A percentile compares a stretch with the other conserved stretches of the same genome.
These are phyloP conservation scores for Aspergillus spinulosporus DNA, from an alignment of 2,329 filamentous ascomycete genomes.

Conservation along the genomic window DNA sequence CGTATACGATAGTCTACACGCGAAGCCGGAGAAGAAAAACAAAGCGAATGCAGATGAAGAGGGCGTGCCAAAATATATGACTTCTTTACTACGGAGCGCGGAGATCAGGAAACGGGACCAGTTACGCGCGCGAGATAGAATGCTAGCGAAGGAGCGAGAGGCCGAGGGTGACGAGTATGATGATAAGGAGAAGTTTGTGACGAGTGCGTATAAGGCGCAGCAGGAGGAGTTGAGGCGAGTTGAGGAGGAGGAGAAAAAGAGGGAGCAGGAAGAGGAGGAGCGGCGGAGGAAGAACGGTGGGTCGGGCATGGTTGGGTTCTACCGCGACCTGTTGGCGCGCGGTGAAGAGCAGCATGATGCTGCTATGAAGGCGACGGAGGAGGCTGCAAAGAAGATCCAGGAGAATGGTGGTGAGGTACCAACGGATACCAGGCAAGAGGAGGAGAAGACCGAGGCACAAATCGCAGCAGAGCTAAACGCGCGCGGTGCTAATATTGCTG, in stretches of 20 bases:
- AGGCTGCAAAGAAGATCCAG: conserved; percentile 39
- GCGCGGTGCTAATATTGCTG: conserved; percentile 52
- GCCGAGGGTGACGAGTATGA: conserved; percentile 66
- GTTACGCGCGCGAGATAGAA: conserved; percentile 60
- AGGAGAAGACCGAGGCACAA: conserved; percentile 53
- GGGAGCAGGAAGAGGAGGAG: conserved; percentile 57
- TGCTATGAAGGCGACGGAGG: conserved; percentile 56
- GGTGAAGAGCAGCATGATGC: conserved; percentile 59
- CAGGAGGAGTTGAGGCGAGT: conserved; percentile 60
- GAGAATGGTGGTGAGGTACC: conserved; percentile 30
- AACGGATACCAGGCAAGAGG: conserved; percentile 29
- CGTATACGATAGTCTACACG: conserved; percentile 51
- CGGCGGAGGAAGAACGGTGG: conserved; percentile 48
- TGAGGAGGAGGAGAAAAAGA: conserved; percentile 60
- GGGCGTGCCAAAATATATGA: conserved; percentile 59
- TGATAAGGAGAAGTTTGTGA: conserved; percentile 68
- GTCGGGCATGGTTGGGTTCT: conserved; percentile 61
- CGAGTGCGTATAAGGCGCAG: conserved; percentile 63
- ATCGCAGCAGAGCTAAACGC: conserved; percentile 57
- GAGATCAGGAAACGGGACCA: conserved; percentile 65
- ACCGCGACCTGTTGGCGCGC: conserved; percentile 59
- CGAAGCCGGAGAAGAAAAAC: conserved; percentile 34
- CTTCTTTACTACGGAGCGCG: conserved; percentile 58
- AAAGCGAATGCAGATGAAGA: conserved; percentile 24
- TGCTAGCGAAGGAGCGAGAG: conserved; percentile 62